Evolutionary conservation across 805 yeast species (phyloP).

Genomic region (Metschnikowia vanudenii): DNA sequence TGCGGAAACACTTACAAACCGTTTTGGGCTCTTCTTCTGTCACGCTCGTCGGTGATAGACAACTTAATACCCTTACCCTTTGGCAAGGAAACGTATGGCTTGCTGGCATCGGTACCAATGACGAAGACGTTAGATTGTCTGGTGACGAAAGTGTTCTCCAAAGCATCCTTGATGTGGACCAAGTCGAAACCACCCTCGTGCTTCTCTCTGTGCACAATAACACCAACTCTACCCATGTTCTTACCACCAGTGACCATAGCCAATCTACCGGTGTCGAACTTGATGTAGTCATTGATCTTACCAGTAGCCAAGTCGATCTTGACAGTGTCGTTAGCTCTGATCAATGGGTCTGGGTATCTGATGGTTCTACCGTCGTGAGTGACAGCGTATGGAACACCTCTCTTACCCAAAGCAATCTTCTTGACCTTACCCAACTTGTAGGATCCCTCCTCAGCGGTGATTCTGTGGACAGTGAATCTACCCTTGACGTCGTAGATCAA

Average conservation of each 20-base stretch:
- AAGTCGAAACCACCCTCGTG: slow-evolving; percentile 98
- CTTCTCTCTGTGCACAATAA: slow-evolving; percentile 92
- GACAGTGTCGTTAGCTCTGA: slow-evolving; percentile 97
- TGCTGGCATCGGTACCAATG: slow-evolving; percentile 86
- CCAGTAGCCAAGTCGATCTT: slow-evolving; percentile 96
- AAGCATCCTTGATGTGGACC: slow-evolving; percentile 93
- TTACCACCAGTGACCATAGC: slow-evolving; percentile 97
- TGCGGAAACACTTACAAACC: slow-evolving; percentile 25
- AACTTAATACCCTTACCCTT: slow-evolving; percentile 99
- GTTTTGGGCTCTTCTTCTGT: slow-evolving; percentile 87
- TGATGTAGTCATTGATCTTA: slow-evolving; percentile 84
- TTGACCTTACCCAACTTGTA: slow-evolving; percentile 98
- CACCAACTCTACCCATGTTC: slow-evolving; percentile 98
- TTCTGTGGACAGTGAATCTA: slow-evolving; percentile 99
- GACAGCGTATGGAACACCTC: slow-evolving; percentile 96
- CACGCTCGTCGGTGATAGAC: slow-evolving; percentile 95
- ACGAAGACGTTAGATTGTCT: slow-evolving; percentile 91
- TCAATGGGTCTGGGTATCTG: slow-evolving; percentile 98
- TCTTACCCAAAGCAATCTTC: slow-evolving; percentile 97
- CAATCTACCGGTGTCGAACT: slow-evolving; percentile 86
- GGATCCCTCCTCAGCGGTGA: slow-evolving; percentile 96
- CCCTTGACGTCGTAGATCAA: slow-evolving; percentile 98
- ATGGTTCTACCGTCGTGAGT: slow-evolving; percentile 99
- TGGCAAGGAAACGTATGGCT: slow-evolving; percentile 92
- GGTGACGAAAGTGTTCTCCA: slow-evolving; percentile 94